Base-by-base conservation (phyloP, 1,284 basidiomycete species). In the Ceratobasidium papillatum region DNA sequence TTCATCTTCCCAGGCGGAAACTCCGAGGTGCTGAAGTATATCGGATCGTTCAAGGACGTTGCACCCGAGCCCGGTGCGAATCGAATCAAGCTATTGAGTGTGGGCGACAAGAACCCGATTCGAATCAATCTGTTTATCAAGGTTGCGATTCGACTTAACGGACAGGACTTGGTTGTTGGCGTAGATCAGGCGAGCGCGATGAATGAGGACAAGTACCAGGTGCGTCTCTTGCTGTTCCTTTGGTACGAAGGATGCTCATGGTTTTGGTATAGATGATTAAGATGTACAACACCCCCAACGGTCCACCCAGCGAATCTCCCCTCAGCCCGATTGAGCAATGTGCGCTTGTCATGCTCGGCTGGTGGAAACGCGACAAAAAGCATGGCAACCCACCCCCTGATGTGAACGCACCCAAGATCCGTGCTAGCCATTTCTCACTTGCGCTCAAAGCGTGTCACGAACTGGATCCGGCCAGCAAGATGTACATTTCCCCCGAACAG, bases 1-100 rank as follows among this genome's bases (percentile, higher is more conserved):
- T 61, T 61, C 25, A 61, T 72, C 30, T 72, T 72, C 56, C 69
- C 69, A 1, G 69, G 69, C 27, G 69, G 69, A 34, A n/a, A n/a
- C 9, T 17, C 14, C 38, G 69, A 72, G 36, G 54, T 43, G 30
- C 27, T 47, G 27, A 30, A 54, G 38, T 61, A 72, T 43, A 11
- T 72, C 11, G 54, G 54, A 2, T 12, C 49, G 52, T n/a, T 45
- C 12, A 34, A 56, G 56, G n/a, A 22, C 19, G 27, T 14, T 38
- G 14, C 58, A n/a, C 59, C 41, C 30, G 52, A 7, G 4, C 12
- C 17, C 9, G 56, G 51, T 1, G 7, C 22, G 30, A 61, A 62
- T 19, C 56, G 69, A 22, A 43, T 72, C 12, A 56, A 56, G 30
- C 45, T 72, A 12, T 17, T 58, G 19, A 17, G 43, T 0, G 17